Percentiles rank a stretch among this genome's conserved stretches.
Conservation (phyloP, 345 rosid genomes). For the Euclidium syriacum region DNA sequence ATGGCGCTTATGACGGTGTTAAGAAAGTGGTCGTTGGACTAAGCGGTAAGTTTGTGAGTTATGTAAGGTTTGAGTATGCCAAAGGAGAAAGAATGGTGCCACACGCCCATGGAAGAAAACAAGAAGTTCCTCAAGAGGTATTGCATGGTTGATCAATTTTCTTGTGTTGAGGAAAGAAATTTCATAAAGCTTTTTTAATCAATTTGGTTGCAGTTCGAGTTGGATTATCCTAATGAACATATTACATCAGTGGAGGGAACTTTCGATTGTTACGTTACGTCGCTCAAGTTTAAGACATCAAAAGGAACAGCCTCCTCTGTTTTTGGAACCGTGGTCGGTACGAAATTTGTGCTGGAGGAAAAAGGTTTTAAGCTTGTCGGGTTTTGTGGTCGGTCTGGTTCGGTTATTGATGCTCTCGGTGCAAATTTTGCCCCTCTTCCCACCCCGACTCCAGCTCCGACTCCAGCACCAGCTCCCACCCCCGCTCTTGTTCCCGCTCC, state of each 20-base stretch:
- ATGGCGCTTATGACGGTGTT: conserved; percentile 27
- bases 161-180: too few species aligned
- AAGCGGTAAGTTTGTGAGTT: conserved; percentile 4
- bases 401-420: conserved; percentile 13
- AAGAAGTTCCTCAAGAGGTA: conserved; percentile 12
- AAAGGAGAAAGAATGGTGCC: conserved; percentile 13
- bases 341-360: conserved; percentile 17
- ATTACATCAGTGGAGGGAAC: conserved; percentile 28
- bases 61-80: conserved; percentile 24
- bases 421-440: conserved; percentile 15
- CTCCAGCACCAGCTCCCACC: too few species aligned
- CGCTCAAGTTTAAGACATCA: conserved; percentile 20
- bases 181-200: too few species aligned
- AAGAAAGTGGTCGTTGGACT: conserved; percentile 14
- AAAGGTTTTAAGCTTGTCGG: conserved; percentile 24
- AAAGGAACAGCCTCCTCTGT: conserved; percentile 22
- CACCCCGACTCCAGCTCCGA: background rate
- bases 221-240: conserved; percentile 26
- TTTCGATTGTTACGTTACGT: conserved; percentile 1
- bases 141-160: too few species aligned
- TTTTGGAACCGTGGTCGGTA: conserved; percentile 20
- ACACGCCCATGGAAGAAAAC: conserved; percentile 21
- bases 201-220: conserved; percentile 12
- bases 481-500: too few species aligned
- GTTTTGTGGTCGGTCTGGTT: conserved; percentile 16